These are phyloP conservation scores for Gaillardinia entomophila DNA, from an alignment of 805 yeast genomes.

Conservation along the genomic window DNA sequence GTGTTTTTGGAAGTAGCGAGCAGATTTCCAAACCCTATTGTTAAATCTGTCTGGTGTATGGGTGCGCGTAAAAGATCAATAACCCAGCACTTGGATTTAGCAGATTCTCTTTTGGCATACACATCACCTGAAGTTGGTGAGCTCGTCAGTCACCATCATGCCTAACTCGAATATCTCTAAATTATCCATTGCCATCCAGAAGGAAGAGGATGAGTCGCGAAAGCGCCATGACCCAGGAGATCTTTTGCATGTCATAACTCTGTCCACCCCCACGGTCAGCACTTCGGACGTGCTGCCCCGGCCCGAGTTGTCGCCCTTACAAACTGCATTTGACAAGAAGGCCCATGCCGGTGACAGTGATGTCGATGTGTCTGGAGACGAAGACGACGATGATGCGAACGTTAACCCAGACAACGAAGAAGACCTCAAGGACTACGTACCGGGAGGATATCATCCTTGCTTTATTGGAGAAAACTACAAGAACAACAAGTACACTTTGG, in stretches of 20 bases:
- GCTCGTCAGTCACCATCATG: too few species aligned
- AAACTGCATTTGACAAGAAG: constrained; percentile 24
- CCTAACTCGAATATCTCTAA: constrained; percentile 29
- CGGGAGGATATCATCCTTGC: constrained; percentile 96
- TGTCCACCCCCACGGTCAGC: constrained; percentile 26
- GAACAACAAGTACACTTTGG: constrained; percentile 67
- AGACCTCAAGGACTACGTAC: constrained; percentile 73
- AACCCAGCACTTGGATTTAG: too few species aligned
- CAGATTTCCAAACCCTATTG: too few species aligned
- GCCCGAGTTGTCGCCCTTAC: constrained; percentile 32
- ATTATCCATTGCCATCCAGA: constrained; percentile 38
- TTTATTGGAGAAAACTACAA: constrained; percentile 81
- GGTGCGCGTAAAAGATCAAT: too few species aligned
- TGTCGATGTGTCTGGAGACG: constrained; percentile 5
- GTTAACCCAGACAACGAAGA: constrained; percentile 64
- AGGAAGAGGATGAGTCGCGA: constrained; percentile 27
- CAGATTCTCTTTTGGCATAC: too few species aligned
- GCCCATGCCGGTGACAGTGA: constrained; percentile 8
- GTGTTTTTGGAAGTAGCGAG: too few species aligned
- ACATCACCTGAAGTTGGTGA: too few species aligned
- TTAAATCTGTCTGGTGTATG: too few species aligned
- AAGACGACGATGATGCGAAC: constrained; percentile 13
- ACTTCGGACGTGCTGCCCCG: constrained; percentile 28
- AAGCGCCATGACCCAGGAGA: constrained; percentile 14
- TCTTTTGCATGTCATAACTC: constrained; percentile 20